These are phyloP conservation scores for Neofusicoccum kwambonambiense DNA, from an alignment of 2,329 filamentous ascomycete genomes.

Conservation along the genomic window DNA sequence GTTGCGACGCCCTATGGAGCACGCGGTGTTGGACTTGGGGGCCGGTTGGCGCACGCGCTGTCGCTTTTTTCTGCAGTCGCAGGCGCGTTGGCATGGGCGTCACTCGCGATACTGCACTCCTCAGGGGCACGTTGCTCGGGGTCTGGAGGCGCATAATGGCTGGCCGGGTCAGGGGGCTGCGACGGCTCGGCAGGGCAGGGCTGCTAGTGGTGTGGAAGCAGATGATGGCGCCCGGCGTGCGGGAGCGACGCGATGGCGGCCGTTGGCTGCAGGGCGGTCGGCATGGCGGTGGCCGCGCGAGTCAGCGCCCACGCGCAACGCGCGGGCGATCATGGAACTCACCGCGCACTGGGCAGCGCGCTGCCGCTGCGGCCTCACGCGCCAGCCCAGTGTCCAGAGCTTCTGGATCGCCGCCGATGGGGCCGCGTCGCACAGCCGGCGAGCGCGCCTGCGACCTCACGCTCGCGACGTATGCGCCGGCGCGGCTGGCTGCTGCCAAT, in stretches of 20 bases:
- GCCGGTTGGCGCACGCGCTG: background rate
- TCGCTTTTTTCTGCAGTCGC: background rate
- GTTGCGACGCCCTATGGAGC: background rate
- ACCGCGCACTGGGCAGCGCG: background rate
- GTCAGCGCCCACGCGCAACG: background rate
- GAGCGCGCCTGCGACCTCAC: background rate
- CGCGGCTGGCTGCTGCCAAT: background rate
- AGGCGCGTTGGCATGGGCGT: too few species aligned
- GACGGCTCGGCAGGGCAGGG: background rate
- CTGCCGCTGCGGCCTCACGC: background rate
- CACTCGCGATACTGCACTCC: background rate
- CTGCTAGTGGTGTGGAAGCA: background rate
- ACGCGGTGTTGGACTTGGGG: background rate
- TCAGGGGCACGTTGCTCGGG: background rate
- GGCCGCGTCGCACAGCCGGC: background rate
- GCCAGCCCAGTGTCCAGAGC: background rate
- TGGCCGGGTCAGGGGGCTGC: background rate
- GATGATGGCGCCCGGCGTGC: background rate
- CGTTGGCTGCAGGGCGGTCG: background rate
- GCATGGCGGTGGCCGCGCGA: background rate
- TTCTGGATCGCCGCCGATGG: conserved; percentile 1
- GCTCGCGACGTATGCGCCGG: background rate
- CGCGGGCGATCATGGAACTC: background rate
- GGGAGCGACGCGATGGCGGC: background rate
- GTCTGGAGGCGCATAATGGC: background rate